Evolutionary conservation across 768 basidiomycete genomes (phyloP), one percentile per base, ranked within the genome.

Genomic region (Boletus tomentosulus): DNA sequence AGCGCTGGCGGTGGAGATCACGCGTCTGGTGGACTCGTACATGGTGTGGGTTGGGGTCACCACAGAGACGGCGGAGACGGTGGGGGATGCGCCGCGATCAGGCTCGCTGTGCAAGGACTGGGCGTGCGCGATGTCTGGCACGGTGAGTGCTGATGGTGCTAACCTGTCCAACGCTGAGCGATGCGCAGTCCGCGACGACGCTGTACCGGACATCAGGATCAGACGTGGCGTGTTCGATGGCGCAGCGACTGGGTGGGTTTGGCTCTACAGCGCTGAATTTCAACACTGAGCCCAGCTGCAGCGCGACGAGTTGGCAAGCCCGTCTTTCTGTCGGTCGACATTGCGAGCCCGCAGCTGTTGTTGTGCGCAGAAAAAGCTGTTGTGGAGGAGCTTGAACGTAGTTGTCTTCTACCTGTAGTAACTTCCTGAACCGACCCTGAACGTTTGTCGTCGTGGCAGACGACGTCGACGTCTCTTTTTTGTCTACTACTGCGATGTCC

Each of bases 21-120:
- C 84, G 43, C 72, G 72, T 56, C 69, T 92, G 51, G 80, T 82
- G 46, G 83, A 83, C 61, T 85, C 86, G 52, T 90, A 86, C 71
- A 90, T 92, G 88, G 62, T 92, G 48, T 92, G 90, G 90, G 74
- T 86, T 31, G 89, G 89, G 1, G 74, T 70, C n/a, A 83, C 81
- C 19, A 78, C 80, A 27, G 73, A 71, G 38, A 46, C 66, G 41
- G 70, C 72, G 27, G 78, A 76, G 49, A 73, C 75, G 55, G 76
- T 75, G 34, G 71, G 73, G 48, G 74, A 73, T 50, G 82, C 82
- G n/a, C 71, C 79, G 0, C 66, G 70, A 39, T 71, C 73, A 35
- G 90, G 90, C 25, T 74, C 67, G 42, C 72, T 92, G 50, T 81
- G 80, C 62, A 77, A 73, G 54, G 90, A 93, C 61, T 92, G 90